Percentiles rank a stretch among this genome's conserved stretches.
Evolutionary conservation across 2,329 filamentous ascomycete species (phyloP).

Genomic region (Fusarium nurragi): DNA sequence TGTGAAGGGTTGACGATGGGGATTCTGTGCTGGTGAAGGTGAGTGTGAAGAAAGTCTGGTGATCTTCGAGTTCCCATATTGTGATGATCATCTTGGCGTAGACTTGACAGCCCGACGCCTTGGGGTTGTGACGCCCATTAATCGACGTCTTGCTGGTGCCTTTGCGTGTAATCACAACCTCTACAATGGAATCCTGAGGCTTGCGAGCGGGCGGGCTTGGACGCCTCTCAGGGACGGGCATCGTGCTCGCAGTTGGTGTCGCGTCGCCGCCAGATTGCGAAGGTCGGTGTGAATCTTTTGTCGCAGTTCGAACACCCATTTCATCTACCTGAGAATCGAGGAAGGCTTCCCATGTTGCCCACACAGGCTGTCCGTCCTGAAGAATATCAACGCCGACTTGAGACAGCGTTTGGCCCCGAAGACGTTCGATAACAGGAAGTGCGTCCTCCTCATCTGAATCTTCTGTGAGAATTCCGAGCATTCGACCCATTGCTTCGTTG

Average conservation of each 20-base stretch:
- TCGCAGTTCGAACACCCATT: slow-evolving; percentile 47
- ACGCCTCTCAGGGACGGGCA: slow-evolving; percentile 49
- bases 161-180: slow-evolving; percentile 71
- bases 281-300: slow-evolving; percentile 36
- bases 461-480: slow-evolving; percentile 68
- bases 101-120: slow-evolving; percentile 54
- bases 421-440: slow-evolving; percentile 62
- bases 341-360: slow-evolving; percentile 68
- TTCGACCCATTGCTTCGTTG: slow-evolving; percentile 77
- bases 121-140: slow-evolving; percentile 48
- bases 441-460: slow-evolving; percentile 53
- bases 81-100: slow-evolving; percentile 81
- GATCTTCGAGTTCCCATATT: slow-evolving; percentile 74
- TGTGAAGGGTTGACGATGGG: slow-evolving; percentile 46
- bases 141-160: slow-evolving; percentile 53
- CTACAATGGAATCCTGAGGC: slow-evolving; percentile 69
- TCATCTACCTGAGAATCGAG: slow-evolving; percentile 63
- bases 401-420: slow-evolving; percentile 72
- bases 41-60: slow-evolving; percentile 75
- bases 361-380: slow-evolving; percentile 70
- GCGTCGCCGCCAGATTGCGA: slow-evolving; percentile 45
- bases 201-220: slow-evolving; percentile 40
- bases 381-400: slow-evolving; percentile 79
- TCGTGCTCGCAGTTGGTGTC: slow-evolving; percentile 49
- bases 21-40: slow-evolving; percentile 74